Evolutionary conservation across 768 basidiomycete species (phyloP), one percentile per base, ranked within the genome.

Genomic region (Auricularia cornea): DNA sequence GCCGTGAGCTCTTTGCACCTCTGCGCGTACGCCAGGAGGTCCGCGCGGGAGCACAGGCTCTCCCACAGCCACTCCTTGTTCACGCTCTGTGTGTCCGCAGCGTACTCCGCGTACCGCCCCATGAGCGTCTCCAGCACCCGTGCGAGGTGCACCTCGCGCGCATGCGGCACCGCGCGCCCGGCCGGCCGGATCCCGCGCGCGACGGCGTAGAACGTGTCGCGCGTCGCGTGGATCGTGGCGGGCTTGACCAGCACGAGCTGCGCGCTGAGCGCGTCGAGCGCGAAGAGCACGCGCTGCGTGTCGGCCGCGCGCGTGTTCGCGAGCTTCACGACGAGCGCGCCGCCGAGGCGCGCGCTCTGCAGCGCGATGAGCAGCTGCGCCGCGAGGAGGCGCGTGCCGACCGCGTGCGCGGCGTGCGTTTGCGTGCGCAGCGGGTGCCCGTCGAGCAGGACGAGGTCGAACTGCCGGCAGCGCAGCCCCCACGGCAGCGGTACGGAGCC

Each of bases 401-500:
- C 67, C 35, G 57, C 60, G 28, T 41, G 26, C 30, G 66, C 65
- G 3, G 64, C 60, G 18, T 23, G n/a, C 44, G 51, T 59, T 31
- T 62, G 63, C 51, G 63, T 68, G 51, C 75, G 73, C 20, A 75
- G 63, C 2, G 71, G 71, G 61, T 75, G 75, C 12, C 71, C 76
- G 59, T 76, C 76, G 60, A 76, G 69, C 11, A 75, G 64, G 20
- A 74, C 74, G 20, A 77, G 64, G 59, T 72, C 70, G 64, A 72
- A 74, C 26, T 35, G 30, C 26, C 14, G 8, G 23, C 20, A 52
- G n/a, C 20, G 40, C 3, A 31, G 28, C n/a, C 65, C 64, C 32
- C 62, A 35, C 14, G 63, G 61, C 51, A 38, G 35, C 3, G 5
- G 1, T 1, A 33, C 23, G 16, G 29, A 54, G 11, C 48, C 23